Percentiles rank a stretch among this genome's conserved stretches.
phyloP scores from a whole-genome alignment of 2,329 filamentous ascomycete genomes.

The Diaporthe sp. region DNA sequence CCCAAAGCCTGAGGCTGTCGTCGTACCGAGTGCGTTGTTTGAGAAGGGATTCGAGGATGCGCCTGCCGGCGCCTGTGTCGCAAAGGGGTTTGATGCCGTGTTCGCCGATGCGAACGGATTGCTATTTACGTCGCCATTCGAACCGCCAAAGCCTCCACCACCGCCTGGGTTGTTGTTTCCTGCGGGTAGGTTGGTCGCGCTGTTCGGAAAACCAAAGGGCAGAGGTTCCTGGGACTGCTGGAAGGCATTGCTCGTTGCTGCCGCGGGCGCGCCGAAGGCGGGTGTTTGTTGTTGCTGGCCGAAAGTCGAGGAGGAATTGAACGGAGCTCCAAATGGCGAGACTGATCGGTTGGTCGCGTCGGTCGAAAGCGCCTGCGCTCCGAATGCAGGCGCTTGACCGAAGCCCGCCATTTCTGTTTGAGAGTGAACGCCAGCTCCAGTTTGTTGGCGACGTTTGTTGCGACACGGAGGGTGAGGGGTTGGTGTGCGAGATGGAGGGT shows the following conservation, averaged over 20 bases:
- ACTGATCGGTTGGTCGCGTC: slow-evolving; percentile 34
- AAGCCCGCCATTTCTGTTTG: slow-evolving; percentile 39
- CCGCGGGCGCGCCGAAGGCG: slow-evolving; percentile 34
- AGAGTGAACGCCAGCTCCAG: slow-evolving; percentile 28
- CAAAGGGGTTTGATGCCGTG: slow-evolving; percentile 39
- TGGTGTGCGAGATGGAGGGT: slow-evolving; percentile 16
- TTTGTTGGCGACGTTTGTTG: slow-evolving; percentile 24
- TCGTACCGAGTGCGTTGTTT: slow-evolving; percentile 2
- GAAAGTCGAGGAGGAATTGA: slow-evolving; percentile 34
- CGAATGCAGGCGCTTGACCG: slow-evolving; percentile 39
- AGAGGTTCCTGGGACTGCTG: not conserved
- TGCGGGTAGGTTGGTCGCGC: slow-evolving; percentile 21
- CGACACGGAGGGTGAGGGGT: slow-evolving; percentile 22
- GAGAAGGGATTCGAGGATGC: slow-evolving; percentile 29
- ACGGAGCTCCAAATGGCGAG: slow-evolving; percentile 39
- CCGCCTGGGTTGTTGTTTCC: slow-evolving; percentile 7
- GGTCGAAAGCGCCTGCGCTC: slow-evolving; percentile 40
- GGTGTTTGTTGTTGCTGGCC: slow-evolving; percentile 29
- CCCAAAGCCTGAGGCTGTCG: slow-evolving; percentile 10
- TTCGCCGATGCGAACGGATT: slow-evolving; percentile 37
- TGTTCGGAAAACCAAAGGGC: slow-evolving; percentile 21
- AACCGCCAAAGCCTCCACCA: slow-evolving; percentile 31
- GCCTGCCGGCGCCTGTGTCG: slow-evolving; percentile 31
- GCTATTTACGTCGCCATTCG: slow-evolving; percentile 21
- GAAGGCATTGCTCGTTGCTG: slow-evolving; percentile 1